Evolutionary conservation across 441 rosid species (phyloP).

Genomic region (Erodium chrysanthum): DNA sequence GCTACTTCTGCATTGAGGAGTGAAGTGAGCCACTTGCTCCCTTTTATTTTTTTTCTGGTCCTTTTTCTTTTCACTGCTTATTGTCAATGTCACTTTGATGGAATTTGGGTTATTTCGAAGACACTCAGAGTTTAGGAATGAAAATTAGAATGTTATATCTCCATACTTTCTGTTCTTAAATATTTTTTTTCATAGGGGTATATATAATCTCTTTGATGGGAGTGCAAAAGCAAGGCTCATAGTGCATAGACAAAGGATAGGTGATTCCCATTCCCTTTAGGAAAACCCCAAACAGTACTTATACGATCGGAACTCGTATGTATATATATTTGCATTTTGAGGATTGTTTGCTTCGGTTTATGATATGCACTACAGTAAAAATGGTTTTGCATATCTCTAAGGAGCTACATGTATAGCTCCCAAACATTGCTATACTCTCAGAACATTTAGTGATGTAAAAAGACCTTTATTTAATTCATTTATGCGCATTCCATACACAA

Average conservation of each 20-base stretch:
- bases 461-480: neutral
- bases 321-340: neutral
- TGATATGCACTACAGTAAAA: neutral
- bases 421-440: neutral
- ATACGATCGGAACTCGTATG: neutral
- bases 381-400: neutral
- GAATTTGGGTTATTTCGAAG: neutral
- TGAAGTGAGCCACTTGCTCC: slow-evolving; percentile 32
- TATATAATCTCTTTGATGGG: neutral
- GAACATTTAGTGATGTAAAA: neutral
- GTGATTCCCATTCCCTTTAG: neutral
- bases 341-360: neutral
- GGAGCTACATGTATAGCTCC: neutral
- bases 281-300: neutral
- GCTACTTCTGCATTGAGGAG: slow-evolving; percentile 47
- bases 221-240: neutral
- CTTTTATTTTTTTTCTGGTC: neutral
- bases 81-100: neutral
- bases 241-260: neutral
- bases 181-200: neutral
- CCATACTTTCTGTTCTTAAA: neutral
- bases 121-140: neutral
- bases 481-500: too few relatives aligned
- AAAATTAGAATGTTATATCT: neutral
- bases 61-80: neutral